Conservation (phyloP, 2,329 filamentous ascomycete species). For the Fusarium acutatum region DNA sequence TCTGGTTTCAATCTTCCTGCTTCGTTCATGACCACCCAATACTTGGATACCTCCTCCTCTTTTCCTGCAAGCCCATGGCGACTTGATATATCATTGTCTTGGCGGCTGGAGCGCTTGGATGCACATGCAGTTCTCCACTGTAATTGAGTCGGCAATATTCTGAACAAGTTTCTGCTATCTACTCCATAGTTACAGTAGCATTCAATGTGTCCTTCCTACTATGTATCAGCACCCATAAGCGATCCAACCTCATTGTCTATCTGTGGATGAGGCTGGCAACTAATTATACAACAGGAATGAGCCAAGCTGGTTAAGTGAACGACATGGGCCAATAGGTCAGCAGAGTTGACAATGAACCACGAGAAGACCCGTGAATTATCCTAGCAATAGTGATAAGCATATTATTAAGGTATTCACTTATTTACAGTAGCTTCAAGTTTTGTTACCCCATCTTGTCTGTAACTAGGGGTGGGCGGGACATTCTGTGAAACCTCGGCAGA, state of each 20-base stretch:
- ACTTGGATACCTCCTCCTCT: not conserved
- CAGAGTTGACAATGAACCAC: not conserved
- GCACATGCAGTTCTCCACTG: not conserved
- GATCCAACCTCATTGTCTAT: not conserved
- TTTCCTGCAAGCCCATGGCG: constrained; percentile 15
- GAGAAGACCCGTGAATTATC: not conserved
- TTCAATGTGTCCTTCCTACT: not conserved
- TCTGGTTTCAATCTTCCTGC: not conserved
- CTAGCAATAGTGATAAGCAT: constrained; percentile 14
- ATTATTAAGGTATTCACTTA: constrained; percentile 7
- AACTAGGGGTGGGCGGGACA: not conserved
- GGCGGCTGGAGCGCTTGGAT: constrained; percentile 4
- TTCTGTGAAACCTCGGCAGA: constrained; percentile 4
- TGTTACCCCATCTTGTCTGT: not conserved
- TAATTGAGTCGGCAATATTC: not conserved
- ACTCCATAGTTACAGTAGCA: not conserved
- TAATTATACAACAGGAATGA: not conserved
- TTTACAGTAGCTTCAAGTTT: not conserved
- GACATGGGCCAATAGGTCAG: not conserved
- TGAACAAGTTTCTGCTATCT: not conserved
- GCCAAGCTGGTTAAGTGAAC: not conserved
- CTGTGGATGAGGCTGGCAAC: not conserved
- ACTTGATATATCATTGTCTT: not conserved
- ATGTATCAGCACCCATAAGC: not conserved
- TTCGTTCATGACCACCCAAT: not conserved